Conservation (phyloP, 176 grass and related monocot species). For the Pontederia crassipes region DNA sequence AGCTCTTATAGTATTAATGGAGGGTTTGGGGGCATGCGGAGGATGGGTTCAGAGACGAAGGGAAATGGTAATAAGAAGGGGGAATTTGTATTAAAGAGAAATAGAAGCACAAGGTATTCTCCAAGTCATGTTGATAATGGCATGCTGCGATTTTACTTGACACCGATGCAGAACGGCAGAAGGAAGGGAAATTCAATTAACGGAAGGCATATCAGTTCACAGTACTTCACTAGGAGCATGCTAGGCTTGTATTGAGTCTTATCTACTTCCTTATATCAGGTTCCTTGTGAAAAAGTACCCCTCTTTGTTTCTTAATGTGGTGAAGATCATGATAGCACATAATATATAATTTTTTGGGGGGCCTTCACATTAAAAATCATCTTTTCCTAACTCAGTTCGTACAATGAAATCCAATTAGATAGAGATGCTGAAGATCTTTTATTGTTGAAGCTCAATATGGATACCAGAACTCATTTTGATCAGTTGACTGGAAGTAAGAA, state of each 20-base stretch:
- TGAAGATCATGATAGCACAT: too few species aligned
- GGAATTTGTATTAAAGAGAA: slow-evolving; percentile 55
- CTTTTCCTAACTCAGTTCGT: too few species aligned
- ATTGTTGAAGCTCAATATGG: too few species aligned
- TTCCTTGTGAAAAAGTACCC: not conserved
- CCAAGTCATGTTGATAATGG: slow-evolving; percentile 69
- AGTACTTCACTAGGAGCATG: slow-evolving; percentile 68
- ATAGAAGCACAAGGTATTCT: slow-evolving; percentile 74
- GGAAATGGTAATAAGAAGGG: slow-evolving; percentile 24
- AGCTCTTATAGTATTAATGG: slow-evolving; percentile 90
- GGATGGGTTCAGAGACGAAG: slow-evolving; percentile 3
- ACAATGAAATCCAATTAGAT: too few species aligned
- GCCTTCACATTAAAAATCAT: too few species aligned
- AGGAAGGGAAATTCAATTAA: slow-evolving; percentile 51
- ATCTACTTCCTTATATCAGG: not conserved
- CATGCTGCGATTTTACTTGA: slow-evolving; percentile 93
- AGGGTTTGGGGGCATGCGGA: slow-evolving; percentile 48
- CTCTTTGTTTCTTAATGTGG: too few species aligned
- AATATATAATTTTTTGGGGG: too few species aligned
- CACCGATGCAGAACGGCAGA: slow-evolving; percentile 60
- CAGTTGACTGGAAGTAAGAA: too few species aligned
- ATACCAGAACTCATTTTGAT: too few species aligned
- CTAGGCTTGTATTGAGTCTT: slow-evolving; percentile 52
- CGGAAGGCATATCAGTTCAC: slow-evolving; percentile 43
- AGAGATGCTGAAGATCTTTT: too few species aligned